These are phyloP conservation scores for Alectoria sarmentosa DNA, from an alignment of 495 filamentous ascomycete genomes.

Conservation along the genomic window DNA sequence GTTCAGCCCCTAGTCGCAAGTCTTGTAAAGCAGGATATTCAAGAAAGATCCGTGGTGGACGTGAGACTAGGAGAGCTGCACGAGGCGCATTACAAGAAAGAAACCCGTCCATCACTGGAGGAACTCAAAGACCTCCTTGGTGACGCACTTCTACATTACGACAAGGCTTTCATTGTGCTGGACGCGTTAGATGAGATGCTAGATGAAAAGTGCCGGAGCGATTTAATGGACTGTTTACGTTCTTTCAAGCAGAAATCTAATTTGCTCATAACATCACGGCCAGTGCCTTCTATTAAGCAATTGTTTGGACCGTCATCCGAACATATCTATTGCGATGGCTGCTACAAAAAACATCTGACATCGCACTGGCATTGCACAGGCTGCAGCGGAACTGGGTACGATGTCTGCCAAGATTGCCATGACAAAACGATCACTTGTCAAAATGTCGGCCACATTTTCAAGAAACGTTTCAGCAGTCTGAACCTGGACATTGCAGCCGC, in stretches of 20 bases:
- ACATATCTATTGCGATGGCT: slow-evolving; percentile 16
- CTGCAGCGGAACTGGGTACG: slow-evolving; percentile 11
- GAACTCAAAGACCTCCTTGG: slow-evolving; percentile 14
- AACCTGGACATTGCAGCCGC: slow-evolving; percentile 20
- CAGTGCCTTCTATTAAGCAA: slow-evolving; percentile 15
- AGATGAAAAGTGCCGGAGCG: slow-evolving; percentile 16
- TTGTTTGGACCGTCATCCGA: slow-evolving; percentile 12
- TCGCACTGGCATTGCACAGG: slow-evolving; percentile 20
- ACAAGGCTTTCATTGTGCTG: slow-evolving; percentile 19
- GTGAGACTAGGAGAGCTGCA: slow-evolving; percentile 17
- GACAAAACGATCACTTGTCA: slow-evolving; percentile 9
- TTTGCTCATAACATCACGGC: slow-evolving; percentile 24
- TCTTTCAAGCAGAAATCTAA: slow-evolving; percentile 5
- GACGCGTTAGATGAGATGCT: slow-evolving; percentile 25
- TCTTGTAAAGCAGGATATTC: slow-evolving; percentile 23
- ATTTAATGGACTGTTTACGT: slow-evolving; percentile 14
- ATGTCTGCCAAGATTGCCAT: slow-evolving; percentile 20
- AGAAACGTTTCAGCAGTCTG: slow-evolving; percentile 13
- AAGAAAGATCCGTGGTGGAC: slow-evolving; percentile 11
- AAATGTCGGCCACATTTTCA: slow-evolving; percentile 13
- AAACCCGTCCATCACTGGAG: slow-evolving; percentile 13
- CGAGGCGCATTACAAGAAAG: slow-evolving; percentile 7
- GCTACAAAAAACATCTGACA: slow-evolving; percentile 12
- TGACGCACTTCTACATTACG: slow-evolving; percentile 10
- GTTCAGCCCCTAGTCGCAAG: slow-evolving; percentile 20